A percentile compares a stretch with the other conserved stretches of the same genome.
Evolutionary conservation across 2,329 filamentous ascomycete species (phyloP).

Genomic region (Ascochyta viciae-villosae): DNA sequence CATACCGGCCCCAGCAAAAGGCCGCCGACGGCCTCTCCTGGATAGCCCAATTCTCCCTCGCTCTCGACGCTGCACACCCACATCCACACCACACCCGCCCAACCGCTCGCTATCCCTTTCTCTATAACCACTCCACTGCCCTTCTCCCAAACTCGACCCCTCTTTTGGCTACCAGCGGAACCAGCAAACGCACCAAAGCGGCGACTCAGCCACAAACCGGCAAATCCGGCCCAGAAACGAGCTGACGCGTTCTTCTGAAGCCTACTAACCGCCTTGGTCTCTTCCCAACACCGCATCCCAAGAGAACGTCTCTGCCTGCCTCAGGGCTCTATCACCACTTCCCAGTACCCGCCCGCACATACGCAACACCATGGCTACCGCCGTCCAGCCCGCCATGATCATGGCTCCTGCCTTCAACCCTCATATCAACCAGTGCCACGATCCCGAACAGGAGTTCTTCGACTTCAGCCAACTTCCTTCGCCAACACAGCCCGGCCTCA

Average conservation of each 20-base stretch:
- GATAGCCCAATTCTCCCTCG: conserved; percentile 10
- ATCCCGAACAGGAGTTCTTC: conserved; percentile 52
- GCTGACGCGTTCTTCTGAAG: conserved; percentile 46
- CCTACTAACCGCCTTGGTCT: conserved; percentile 39
- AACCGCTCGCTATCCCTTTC: conserved; percentile 17
- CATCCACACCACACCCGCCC: background rate
- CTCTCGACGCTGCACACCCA: conserved; percentile 10
- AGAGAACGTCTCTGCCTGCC: conserved; percentile 37
- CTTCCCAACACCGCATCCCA: conserved; percentile 30
- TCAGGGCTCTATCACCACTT: conserved; percentile 26
- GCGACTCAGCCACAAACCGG: conserved; percentile 43
- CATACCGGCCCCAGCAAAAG: conserved; percentile 37
- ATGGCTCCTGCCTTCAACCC: conserved; percentile 45
- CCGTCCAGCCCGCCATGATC: conserved; percentile 45
- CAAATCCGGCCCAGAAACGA: conserved; percentile 42
- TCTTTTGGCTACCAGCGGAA: background rate
- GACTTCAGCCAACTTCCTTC: conserved; percentile 68
- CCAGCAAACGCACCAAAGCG: background rate
- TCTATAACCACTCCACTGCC: conserved; percentile 7
- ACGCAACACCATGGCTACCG: conserved; percentile 43
- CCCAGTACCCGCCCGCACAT: conserved; percentile 22
- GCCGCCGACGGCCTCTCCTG: conserved; percentile 17
- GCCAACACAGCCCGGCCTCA: conserved; percentile 63
- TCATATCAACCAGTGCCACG: conserved; percentile 46
- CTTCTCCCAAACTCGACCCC: background rate